Percentiles rank a stretch among this genome's conserved stretches.
Conservation (phyloP, 192 early-diverging fungal genomes). For the Geranomyces variabilis region DNA sequence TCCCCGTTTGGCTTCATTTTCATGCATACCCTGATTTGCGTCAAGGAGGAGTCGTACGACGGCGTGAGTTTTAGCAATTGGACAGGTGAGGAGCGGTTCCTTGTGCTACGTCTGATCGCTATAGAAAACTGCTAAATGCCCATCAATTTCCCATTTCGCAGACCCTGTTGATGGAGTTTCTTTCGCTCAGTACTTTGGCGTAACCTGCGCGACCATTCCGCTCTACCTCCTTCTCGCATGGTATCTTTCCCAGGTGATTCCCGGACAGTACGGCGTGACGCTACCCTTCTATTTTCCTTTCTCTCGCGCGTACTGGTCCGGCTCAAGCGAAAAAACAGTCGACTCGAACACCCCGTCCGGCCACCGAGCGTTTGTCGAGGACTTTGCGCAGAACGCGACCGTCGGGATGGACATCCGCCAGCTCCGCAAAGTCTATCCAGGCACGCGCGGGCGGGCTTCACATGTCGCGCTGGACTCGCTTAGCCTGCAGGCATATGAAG, state of each 20-base stretch:
- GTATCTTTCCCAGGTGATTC: constrained; percentile 53
- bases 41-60: not conserved
- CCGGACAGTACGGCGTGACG: constrained; percentile 39
- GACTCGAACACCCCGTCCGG: not conserved
- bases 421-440: not conserved
- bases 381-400: not conserved
- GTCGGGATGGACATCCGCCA: not conserved
- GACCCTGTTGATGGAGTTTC: constrained; percentile 10
- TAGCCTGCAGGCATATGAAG: constrained; percentile 45
- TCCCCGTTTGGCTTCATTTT: constrained; percentile 17
- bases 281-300: constrained; percentile 47
- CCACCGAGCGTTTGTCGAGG: not conserved
- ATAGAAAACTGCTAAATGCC: too few relatives aligned
- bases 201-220: constrained; percentile 23
- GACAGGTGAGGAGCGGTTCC: too few relatives aligned
- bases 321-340: not conserved
- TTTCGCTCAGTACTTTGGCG: not conserved
- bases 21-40: constrained; percentile 8
- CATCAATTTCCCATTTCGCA: too few relatives aligned
- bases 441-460: not conserved
- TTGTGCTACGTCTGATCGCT: not conserved
- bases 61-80: not conserved
- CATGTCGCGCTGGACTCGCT: constrained; percentile 22
- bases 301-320: constrained; percentile 31
- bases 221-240: constrained; percentile 50